Conservation (phyloP, 345 rosid species). For the Pugionium dolabratum region DNA sequence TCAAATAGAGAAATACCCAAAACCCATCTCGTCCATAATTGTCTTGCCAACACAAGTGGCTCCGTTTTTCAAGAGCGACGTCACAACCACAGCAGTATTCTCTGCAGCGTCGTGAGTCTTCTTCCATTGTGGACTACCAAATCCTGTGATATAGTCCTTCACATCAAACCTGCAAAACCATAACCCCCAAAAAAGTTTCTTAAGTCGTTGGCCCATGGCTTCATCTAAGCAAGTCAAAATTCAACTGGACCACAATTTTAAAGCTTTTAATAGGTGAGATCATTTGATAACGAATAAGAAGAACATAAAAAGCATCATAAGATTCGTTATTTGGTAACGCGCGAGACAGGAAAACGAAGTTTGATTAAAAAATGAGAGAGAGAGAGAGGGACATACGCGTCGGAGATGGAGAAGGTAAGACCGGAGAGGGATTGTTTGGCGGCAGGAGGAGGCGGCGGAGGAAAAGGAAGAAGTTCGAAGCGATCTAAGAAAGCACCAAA, state of each 20-base stretch:
- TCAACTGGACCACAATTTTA: neutral
- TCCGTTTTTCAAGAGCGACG: conserved; percentile 71
- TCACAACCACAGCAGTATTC: conserved; percentile 68
- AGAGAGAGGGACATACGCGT: conserved; percentile 50
- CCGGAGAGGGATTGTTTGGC: conserved; percentile 66
- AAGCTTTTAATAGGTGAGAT: conserved; percentile 10
- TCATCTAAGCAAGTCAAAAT: neutral
- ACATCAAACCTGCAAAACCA: conserved; percentile 67
- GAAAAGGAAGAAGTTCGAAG: conserved; percentile 67
- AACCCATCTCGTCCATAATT: conserved; percentile 75
- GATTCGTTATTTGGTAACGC: neutral
- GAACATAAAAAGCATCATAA: neutral
- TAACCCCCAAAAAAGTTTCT: neutral
- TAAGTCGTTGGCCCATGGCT: conserved; percentile 10
- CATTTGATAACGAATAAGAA: neutral
- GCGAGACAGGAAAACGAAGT: neutral
- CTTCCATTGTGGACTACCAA: conserved; percentile 83
- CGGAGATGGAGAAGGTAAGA: conserved; percentile 77
- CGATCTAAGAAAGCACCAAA: conserved; percentile 79
- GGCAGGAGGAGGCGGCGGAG: conserved; percentile 92
- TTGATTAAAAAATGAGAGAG: neutral
- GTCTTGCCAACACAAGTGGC: conserved; percentile 95
- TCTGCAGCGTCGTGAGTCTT: conserved; percentile 72
- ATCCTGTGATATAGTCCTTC: conserved; percentile 73
- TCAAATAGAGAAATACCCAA: conserved; percentile 51